These are phyloP conservation scores for Amniculicola lignicola DNA, from an alignment of 495 filamentous ascomycete genomes.

Conservation along the genomic window DNA sequence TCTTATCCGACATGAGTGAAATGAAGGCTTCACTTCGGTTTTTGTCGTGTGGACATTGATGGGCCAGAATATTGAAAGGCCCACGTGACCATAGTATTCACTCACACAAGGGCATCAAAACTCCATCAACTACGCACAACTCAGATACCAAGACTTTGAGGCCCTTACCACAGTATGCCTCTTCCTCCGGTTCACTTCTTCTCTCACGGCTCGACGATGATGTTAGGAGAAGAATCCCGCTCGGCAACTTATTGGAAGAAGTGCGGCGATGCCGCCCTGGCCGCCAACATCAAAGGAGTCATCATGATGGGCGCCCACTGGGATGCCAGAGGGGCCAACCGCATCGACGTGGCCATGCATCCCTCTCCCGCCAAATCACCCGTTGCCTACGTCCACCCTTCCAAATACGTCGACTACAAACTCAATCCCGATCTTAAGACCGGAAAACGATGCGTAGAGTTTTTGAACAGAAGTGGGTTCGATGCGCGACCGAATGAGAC, in stretches of 20 bases:
- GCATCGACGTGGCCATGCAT: slow-evolving; percentile 56
- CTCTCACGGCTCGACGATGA: slow-evolving; percentile 67
- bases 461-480: slow-evolving; percentile 51
- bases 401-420: slow-evolving; percentile 56
- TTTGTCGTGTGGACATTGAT: no score
- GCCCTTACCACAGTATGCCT: no score
- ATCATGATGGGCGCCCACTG: slow-evolving; percentile 67
- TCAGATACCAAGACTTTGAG: no score
- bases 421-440: slow-evolving; percentile 54
- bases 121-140: no score
- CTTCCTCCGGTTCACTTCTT: slow-evolving; percentile 62
- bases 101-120: no score
- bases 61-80: no score
- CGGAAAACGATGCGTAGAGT: slow-evolving; percentile 45
- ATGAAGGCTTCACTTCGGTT: no score
- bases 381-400: slow-evolving; percentile 57
- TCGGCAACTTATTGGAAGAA: slow-evolving; percentile 61
- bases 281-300: slow-evolving; percentile 54
- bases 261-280: slow-evolving; percentile 58
- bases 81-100: no score
- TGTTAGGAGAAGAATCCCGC: slow-evolving; percentile 58
- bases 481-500: slow-evolving; percentile 46
- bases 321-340: slow-evolving; percentile 47
- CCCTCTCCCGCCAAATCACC: slow-evolving; percentile 54
- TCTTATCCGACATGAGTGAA: not conserved